Evolutionary conservation across 768 basidiomycete species (phyloP).

Genomic region (Boletus pseudo-olivaceus): DNA sequence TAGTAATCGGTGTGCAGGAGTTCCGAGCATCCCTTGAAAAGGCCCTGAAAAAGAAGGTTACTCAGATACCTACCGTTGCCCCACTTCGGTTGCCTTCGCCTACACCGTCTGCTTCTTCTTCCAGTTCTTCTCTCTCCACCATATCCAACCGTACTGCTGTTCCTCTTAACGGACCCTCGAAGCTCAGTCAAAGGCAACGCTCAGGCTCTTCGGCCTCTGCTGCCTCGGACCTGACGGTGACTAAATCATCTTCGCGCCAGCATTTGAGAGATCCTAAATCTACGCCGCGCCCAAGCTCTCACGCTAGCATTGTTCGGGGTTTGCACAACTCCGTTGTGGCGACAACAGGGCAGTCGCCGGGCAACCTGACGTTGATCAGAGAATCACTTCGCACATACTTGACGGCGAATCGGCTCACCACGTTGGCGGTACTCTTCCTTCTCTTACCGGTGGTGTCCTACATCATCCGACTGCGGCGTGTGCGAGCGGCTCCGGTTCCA

Average conservation of each 20-base stretch:
- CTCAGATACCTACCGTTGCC: conserved; percentile 20
- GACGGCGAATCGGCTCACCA: conserved; percentile 43
- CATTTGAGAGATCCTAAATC: conserved; percentile 5
- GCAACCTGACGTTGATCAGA: conserved; percentile 42
- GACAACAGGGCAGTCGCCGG: conserved; percentile 17
- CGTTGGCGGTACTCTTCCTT: conserved; percentile 41
- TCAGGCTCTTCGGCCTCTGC: conserved; percentile 23
- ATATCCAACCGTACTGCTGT: conserved; percentile 71
- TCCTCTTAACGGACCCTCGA: conserved; percentile 33
- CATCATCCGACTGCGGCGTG: conserved; percentile 48
- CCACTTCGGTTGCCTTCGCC: conserved; percentile 41
- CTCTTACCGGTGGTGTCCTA: conserved; percentile 44
- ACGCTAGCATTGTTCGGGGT: conserved; percentile 12
- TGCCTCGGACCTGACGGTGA: conserved; percentile 27
- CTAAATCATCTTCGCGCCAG: conserved; percentile 10
- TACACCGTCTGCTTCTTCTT: conserved; percentile 55
- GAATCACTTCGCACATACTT: conserved; percentile 49
- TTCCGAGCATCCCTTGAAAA: conserved; percentile 32
- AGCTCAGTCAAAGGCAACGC: conserved; percentile 11
- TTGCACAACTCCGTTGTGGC: conserved; percentile 8
- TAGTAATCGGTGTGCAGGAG: conserved; percentile 22
- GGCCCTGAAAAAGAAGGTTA: conserved; percentile 29
- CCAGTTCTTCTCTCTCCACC: conserved; percentile 64
- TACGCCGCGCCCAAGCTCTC: conserved; percentile 12
- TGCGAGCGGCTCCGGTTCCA: conserved; percentile 24